Conservation (phyloP, 2,329 filamentous ascomycete species). For the Hymenoscyphus infarciens region DNA sequence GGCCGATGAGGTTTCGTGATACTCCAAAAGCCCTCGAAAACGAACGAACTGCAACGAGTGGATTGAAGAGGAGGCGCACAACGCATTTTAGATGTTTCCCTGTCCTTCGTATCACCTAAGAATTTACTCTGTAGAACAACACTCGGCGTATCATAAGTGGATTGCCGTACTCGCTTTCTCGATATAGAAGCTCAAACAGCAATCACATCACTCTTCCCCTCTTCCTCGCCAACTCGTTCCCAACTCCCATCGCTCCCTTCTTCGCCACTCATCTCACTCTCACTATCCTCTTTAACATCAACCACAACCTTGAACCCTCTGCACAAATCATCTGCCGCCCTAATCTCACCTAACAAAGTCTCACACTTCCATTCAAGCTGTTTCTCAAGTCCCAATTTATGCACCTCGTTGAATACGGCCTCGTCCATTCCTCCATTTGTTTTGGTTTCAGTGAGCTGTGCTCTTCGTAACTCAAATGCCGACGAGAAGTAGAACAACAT, state of each 20-base stretch:
- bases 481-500: slow-evolving; percentile 4
- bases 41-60: background rate
- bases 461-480: slow-evolving; percentile 4
- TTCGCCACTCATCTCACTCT: background rate
- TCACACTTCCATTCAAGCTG: background rate
- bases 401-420: slow-evolving; percentile 1
- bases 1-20: background rate
- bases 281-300: slow-evolving; percentile 7
- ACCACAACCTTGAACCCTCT: slow-evolving; percentile 7
- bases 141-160: background rate
- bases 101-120: background rate
- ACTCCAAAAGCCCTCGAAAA: background rate
- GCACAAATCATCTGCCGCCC: slow-evolving; percentile 7
- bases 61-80: background rate
- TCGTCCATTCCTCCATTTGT: background rate
- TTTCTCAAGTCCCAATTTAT: background rate
- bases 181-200: background rate
- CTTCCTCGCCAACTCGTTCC: background rate
- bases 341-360: background rate
- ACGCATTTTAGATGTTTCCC: background rate
- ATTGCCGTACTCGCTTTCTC: no score
- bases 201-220: background rate
- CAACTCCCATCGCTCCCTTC: background rate
- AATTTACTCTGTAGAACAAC: no score
- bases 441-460: background rate